Percentiles rank a stretch among this genome's conserved stretches.
Evolutionary conservation across 495 filamentous ascomycete species (phyloP).

Genomic region (Daldinia bambusicola): DNA sequence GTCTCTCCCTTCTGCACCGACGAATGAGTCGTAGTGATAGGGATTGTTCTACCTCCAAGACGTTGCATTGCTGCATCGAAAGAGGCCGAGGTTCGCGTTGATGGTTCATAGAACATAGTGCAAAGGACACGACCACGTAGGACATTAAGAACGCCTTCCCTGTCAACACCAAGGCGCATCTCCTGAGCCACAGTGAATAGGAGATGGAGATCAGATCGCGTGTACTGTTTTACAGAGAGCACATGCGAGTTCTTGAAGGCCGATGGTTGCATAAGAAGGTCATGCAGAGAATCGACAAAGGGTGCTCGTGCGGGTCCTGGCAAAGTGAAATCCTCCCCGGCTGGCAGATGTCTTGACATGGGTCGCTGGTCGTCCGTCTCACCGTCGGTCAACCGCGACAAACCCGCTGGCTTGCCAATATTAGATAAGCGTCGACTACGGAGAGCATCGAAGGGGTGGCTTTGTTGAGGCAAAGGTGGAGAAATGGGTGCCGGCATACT

Average conservation of each 20-base stretch:
- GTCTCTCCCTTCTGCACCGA: constrained; percentile 93
- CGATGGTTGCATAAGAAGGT: constrained; percentile 77
- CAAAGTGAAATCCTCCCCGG: constrained; percentile 64
- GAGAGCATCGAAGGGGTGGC: constrained; percentile 53
- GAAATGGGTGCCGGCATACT: constrained; percentile 65
- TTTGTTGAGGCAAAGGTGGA: constrained; percentile 60
- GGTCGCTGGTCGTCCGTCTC: constrained; percentile 39
- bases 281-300: constrained; percentile 59
- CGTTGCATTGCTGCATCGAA: constrained; percentile 99
- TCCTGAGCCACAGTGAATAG: constrained; percentile 97
- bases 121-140: constrained; percentile 85
- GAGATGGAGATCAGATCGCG: constrained; percentile 83
- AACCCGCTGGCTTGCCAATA: constrained; percentile 47
- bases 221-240: constrained; percentile 89
- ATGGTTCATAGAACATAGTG: constrained; percentile 97
- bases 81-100: constrained; percentile 92
- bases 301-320: constrained; percentile 56
- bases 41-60: constrained; percentile 83
- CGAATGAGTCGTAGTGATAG: constrained; percentile 80
- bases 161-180: constrained; percentile 92
- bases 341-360: constrained; percentile 35
- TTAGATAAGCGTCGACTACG: constrained; percentile 58
- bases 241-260: constrained; percentile 88
- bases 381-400: constrained; percentile 34
- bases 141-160: constrained; percentile 86